phyloP scores from a whole-genome alignment of 306 rosid genomes.

The Rubus parviflorus region DNA sequence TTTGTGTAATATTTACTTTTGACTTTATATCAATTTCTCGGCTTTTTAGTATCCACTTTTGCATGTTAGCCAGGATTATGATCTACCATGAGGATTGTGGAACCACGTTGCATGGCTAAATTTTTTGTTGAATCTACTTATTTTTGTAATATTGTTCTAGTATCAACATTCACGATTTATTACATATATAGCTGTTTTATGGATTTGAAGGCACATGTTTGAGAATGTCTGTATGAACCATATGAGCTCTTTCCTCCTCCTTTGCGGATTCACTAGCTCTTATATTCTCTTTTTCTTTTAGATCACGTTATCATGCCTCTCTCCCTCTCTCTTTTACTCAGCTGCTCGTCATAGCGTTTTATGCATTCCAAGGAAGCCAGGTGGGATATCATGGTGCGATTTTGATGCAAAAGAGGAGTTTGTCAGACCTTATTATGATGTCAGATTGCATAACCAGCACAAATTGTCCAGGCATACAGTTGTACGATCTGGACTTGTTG shows the following conservation, averaged over 20 bases:
- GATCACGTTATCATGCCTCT: background rate
- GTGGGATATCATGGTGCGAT: slow-evolving; percentile 22
- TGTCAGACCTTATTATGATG: slow-evolving; percentile 21
- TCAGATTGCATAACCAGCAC: slow-evolving; percentile 27
- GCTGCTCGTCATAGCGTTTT: slow-evolving; percentile 42
- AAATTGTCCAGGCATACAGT: slow-evolving; percentile 36
- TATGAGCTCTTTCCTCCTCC: background rate
- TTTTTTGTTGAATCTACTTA: background rate
- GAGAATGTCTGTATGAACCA: background rate
- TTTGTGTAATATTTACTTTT: background rate
- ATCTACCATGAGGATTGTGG: background rate
- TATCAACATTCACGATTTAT: background rate
- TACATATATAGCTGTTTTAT: background rate
- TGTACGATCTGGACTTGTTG: slow-evolving; percentile 61
- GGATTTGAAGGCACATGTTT: background rate
- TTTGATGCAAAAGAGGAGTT: slow-evolving; percentile 33
- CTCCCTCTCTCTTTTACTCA: slow-evolving; percentile 24
- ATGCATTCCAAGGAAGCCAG: slow-evolving; percentile 34
- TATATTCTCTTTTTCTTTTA: background rate
- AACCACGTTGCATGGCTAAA: background rate
- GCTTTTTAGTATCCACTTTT: background rate
- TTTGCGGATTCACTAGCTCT: background rate
- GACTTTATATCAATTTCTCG: background rate
- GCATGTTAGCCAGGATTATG: background rate
- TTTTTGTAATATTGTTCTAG: background rate